Conservation (phyloP, 2,329 filamentous ascomycete genomes). For the Proliferodiscus dingleyae region DNA sequence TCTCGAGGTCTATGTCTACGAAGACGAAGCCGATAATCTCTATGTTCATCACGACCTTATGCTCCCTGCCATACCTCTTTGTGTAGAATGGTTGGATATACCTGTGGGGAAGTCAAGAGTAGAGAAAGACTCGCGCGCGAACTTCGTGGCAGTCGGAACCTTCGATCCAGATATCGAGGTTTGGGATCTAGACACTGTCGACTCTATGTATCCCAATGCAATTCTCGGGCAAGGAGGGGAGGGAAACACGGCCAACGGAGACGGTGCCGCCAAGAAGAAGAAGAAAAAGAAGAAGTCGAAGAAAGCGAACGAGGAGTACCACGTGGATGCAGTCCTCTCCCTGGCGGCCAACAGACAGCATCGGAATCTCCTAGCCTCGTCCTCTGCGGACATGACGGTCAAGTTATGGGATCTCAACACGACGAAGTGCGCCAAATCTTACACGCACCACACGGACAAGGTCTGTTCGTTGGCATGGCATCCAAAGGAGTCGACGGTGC, state of each 20-base stretch:
- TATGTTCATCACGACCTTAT: slow-evolving; percentile 99
- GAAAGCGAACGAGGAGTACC: slow-evolving; percentile 85
- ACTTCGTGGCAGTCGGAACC: slow-evolving; percentile 91
- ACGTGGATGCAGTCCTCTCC: slow-evolving; percentile 89
- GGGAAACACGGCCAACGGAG: slow-evolving; percentile 43
- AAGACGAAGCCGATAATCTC: slow-evolving; percentile 90
- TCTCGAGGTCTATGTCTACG: slow-evolving; percentile 95
- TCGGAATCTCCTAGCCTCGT: slow-evolving; percentile 88
- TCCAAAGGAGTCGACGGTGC: slow-evolving; percentile 75
- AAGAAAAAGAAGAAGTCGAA: slow-evolving; percentile 89
- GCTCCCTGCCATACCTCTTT: slow-evolving; percentile 92
- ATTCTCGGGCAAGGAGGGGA: slow-evolving; percentile 73
- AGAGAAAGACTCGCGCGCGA: slow-evolving; percentile 65
- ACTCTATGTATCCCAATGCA: slow-evolving; percentile 97
- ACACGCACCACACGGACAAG: slow-evolving; percentile 94
- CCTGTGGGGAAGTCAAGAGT: slow-evolving; percentile 69
- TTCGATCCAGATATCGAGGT: slow-evolving; percentile 99
- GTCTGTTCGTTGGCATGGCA: slow-evolving; percentile 97
- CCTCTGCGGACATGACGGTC: slow-evolving; percentile 92
- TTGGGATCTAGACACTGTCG: slow-evolving; percentile 93
- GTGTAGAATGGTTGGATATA: slow-evolving; percentile 91
- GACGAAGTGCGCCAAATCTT: slow-evolving; percentile 88
- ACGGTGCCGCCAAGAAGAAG: slow-evolving; percentile 62
- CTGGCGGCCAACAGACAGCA: slow-evolving; percentile 90
- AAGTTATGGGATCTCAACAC: slow-evolving; percentile 98